Percentiles rank a stretch among this genome's conserved stretches.
Evolutionary conservation across 495 filamentous ascomycete species (phyloP).

Genomic region (Penicillium turbatum): DNA sequence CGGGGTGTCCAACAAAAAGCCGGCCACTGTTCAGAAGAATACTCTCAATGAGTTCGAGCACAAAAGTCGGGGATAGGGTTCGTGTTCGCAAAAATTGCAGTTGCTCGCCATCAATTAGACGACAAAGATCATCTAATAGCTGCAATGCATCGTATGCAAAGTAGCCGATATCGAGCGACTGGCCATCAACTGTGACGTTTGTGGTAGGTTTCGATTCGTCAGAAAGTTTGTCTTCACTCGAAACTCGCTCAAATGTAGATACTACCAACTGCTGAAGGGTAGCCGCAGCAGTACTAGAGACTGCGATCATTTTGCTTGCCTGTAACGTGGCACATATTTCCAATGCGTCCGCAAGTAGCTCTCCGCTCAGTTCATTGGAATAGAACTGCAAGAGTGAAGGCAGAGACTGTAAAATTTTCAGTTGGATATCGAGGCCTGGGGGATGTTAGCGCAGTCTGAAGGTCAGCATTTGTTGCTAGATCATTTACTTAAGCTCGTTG

Average conservation of each 20-base stretch:
- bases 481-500: slow-evolving; percentile 56
- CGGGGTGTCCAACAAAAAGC: slow-evolving; percentile 72
- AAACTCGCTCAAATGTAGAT: slow-evolving; percentile 87
- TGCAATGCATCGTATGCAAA: slow-evolving; percentile 85
- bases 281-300: slow-evolving; percentile 91
- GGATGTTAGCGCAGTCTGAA: slow-evolving; percentile 26
- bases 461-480: background rate
- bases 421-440: slow-evolving; percentile 80
- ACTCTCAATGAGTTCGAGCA: slow-evolving; percentile 87
- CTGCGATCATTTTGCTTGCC: slow-evolving; percentile 81
- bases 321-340: slow-evolving; percentile 90
- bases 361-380: slow-evolving; percentile 70
- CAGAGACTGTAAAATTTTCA: slow-evolving; percentile 91
- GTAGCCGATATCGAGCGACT: slow-evolving; percentile 58
- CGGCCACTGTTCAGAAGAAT: slow-evolving; percentile 77
- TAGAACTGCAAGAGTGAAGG: slow-evolving; percentile 93
- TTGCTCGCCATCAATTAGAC: slow-evolving; percentile 77
- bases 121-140: slow-evolving; percentile 84
- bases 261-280: slow-evolving; percentile 92
- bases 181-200: slow-evolving; percentile 49
- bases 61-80: slow-evolving; percentile 71
- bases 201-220: slow-evolving; percentile 30
- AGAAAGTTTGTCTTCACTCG: slow-evolving; percentile 71
- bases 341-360: slow-evolving; percentile 73
- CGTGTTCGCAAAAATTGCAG: slow-evolving; percentile 74